Conservation (phyloP, 768 basidiomycete species). For the Boletellus ananas region DNA sequence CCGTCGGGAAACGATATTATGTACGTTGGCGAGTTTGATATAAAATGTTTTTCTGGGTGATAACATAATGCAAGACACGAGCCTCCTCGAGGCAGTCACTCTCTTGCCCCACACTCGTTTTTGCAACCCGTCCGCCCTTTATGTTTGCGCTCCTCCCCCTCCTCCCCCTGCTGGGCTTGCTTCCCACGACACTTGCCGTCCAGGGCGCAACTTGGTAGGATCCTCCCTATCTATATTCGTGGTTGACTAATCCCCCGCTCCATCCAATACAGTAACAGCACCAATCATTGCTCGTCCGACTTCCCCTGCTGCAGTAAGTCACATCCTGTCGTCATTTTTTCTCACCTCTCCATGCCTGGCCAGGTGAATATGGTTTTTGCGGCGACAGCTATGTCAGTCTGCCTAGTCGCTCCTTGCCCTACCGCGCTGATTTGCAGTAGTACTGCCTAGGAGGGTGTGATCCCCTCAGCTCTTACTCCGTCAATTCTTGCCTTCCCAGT, state of each 20-base stretch:
- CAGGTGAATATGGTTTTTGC: constrained; percentile 55
- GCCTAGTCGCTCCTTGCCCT: background rate
- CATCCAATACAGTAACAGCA: constrained; percentile 32
- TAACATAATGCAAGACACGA: too few relatives aligned
- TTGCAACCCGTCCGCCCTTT: constrained; percentile 8
- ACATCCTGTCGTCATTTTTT: background rate
- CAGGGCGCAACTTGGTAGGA: constrained; percentile 29
- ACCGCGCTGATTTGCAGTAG: constrained; percentile 32
- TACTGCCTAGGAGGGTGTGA: constrained; percentile 89
- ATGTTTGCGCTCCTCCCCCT: constrained; percentile 20
- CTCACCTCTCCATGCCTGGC: background rate
- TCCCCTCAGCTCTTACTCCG: constrained; percentile 60
- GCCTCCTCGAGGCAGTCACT: background rate
- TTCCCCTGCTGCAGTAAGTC: constrained; percentile 44
- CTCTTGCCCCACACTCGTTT: constrained; percentile 13
- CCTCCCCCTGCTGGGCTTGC: constrained; percentile 16
- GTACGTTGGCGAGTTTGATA: too few relatives aligned
- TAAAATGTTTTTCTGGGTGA: too few relatives aligned
- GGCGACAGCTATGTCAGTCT: constrained; percentile 39
- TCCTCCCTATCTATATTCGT: background rate
- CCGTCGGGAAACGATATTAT: too few relatives aligned
- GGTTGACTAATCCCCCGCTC: background rate
- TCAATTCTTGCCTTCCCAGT: constrained; percentile 64
- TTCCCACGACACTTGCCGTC: constrained; percentile 17
- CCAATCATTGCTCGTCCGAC: constrained; percentile 33